Evolutionary conservation across 139 green algal genomes (phyloP), one percentile per base, ranked within the genome.

Genomic region (Pseudopediastrum boryanum): DNA sequence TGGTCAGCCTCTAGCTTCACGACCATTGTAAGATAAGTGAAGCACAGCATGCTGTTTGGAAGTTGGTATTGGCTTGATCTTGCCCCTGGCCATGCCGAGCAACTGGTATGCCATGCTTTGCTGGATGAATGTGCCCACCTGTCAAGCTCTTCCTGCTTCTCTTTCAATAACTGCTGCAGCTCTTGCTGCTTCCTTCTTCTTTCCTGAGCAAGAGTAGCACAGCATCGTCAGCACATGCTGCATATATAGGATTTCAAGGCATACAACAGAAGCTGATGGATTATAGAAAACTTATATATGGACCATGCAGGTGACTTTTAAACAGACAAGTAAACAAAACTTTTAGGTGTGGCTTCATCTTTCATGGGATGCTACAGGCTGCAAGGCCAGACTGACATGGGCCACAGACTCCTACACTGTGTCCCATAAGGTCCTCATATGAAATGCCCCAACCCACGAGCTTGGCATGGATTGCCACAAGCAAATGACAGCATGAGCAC

Each of bases 71-170:
- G n/a, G n/a, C n/a, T n/a, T n/a, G n/a, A n/a, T n/a, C n/a, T n/a
- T n/a, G n/a, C n/a, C n/a, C n/a, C n/a, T n/a, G n/a, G n/a, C n/a
- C 16, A n/a, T 65, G 54, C 54, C 13, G 54, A 33, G 10, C 54
- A 10, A 39, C n/a, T 65, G 10, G n/a, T 23, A 19, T 7, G 9
- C 54, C 31, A 65, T 10, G 54, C 10, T 9, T 33, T 7, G 35
- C 8, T 65, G 10, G 35, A 10, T 7, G 10, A 65, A 6, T 51
- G 62, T 13, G 39, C 83, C 33, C 39, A 89, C 87, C 88, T 73
- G 35, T 92, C 88, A 12, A 92, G 80, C 84, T 91, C 86, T 63
- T 92, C 82, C 64, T 84, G 81, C 84, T 89, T 92, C 68, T 92
- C 88, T 2, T 83, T 52, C 2, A 90, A 50, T 48, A 86, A 62